Evolutionary conservation across 2,329 filamentous ascomycete species (phyloP), one percentile per base, ranked within the genome.

Genomic region (Epichloe gansuensis): DNA sequence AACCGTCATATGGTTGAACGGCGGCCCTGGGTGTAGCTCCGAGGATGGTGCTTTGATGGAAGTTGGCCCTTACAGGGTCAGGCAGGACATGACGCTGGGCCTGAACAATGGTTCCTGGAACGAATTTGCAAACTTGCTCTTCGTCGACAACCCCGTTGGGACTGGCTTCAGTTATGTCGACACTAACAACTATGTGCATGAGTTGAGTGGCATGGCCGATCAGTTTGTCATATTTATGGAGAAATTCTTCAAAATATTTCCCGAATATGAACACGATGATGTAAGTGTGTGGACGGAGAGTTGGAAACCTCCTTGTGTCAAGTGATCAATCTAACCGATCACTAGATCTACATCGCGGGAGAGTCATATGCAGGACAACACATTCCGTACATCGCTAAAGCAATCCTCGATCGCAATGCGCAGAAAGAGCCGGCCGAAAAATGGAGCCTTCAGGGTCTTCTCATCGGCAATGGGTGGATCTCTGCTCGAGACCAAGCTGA

Each of bases 381-480:
- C 69, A 97, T 98, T 55, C 93, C 93, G 1, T 95, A 98, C 66
- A 93, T 99, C 57, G 87, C 90, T n/a, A 84, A 84, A 63, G 86
- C 86, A 21, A 95, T 98, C 51, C 74, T 96, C 53, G 83, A 89
- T 47, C 87, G 89, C 55, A 98, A 98, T 71, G 84, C 85, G 62
- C 71, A 72, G n/a, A 67, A 69, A 13, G 44, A 44, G 11, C 38
- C 46, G 5, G 46, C 40, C 4, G 51, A 55, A 1, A 23, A 54
- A 17, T 98, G 91, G 93, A 84, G 85, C 49, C 71, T 99, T 31
- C 78, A 84, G 58, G 93, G 91, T 8, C 73, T 98, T 21, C 67
- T 98, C 38, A 97, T 99, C 55, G 94, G 94, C 51, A 99, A 98
- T 65, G 93, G 91, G 40, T 99, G 94, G 93, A 91, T 98, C 50